Evolutionary conservation across 192 early-diverging fungal species (phyloP), one percentile per base, ranked within the genome.

Genomic region (Radiomyces spectabilis): DNA sequence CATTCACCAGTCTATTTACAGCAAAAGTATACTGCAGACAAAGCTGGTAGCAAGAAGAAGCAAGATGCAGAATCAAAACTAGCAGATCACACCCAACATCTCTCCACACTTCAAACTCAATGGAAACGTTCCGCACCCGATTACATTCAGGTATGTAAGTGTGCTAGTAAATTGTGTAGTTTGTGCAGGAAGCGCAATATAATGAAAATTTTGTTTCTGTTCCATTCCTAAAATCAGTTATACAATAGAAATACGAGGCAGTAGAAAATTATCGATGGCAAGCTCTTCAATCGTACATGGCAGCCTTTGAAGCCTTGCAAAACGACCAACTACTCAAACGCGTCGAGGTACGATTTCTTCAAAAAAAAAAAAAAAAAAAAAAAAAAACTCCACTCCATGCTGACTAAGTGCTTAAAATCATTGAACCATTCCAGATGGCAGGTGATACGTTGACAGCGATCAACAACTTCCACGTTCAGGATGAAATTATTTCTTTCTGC

Each of bases 201-300:
- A n/a, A n/a, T n/a, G n/a, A n/a, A n/a, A n/a, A n/a, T n/a, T n/a
- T n/a, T n/a, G n/a, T n/a, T n/a, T n/a, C n/a, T n/a, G n/a, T n/a
- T n/a, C n/a, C n/a, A n/a, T n/a, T n/a, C n/a, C n/a, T n/a, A 21
- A 25, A 40, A 52, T 41, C 4, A 53, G n/a, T 22, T 41, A 27
- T 19, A 4, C 37, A 9, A 41, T 26, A 62, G 52, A 35, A 37
- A 50, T 45, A 49, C 22, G 50, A 61, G 39, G 13, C 35, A 2
- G 47, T 63, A 26, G 67, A 69, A 49, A 50, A 59, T 34, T 16
- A 50, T 46, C 48, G 67, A 8, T 59, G 55, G 49, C 37, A 46
- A 19, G 26, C 10, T 4, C 12, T 57, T 2, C 63, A 69, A 18
- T 41, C 49, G 4, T 16, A 26, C 5, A 48, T 63, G 19, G 43